Base-by-base conservation (phyloP, 306 rosid species). In the Trifolium repens region DNA sequence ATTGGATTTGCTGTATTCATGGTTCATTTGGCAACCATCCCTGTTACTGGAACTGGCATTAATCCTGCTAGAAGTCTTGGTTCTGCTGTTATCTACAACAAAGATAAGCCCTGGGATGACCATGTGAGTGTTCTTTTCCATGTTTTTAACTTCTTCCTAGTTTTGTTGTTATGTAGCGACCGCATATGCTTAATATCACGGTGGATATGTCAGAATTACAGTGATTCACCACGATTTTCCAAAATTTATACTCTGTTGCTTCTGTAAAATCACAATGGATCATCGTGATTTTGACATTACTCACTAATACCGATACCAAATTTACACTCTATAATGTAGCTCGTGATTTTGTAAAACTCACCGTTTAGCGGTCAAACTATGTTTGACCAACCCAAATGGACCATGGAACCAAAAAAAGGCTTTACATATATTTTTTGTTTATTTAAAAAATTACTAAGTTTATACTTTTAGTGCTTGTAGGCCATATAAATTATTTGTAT, bases 21-120 rank as follows among this genome's bases (percentile, higher is more conserved):
- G 86, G 98, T 93, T 84, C 98, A 93, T 81, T 82, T 93, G 92
- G 98, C 97, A 50, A 93, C 98, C 67, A 93, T 93, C 78, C 98
- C 98, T 4, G 76, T 93, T 74, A 93, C 98, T 0, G 97, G 97
- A 26, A 93, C 98, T 0, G 98, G 98, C 69, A 91, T 93, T 60
- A 93, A 93, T 87, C 98, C 98, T 0, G 98, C 98, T 26, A 91
- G 98, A 76, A 93, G 98, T 80, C 85, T 93, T 55, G 98, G 98
- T 69, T 81, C 98, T 32, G 98, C 98, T 26, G 92, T 91, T 46
- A 86, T 91, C 80, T 81, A 16, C 79, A 83, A 86, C 85, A 2
- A 89, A 1, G 42, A 69, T 22, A 71, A 84, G 57, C 76, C 88
- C 68, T 94, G 98, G 98, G 83, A 91, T 85, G 87, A 91, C 79